Evolutionary conservation across 108 stramenopile species (phyloP), one percentile per base, ranked within the genome.

Genomic region (Chaetoceros muelleri): DNA sequence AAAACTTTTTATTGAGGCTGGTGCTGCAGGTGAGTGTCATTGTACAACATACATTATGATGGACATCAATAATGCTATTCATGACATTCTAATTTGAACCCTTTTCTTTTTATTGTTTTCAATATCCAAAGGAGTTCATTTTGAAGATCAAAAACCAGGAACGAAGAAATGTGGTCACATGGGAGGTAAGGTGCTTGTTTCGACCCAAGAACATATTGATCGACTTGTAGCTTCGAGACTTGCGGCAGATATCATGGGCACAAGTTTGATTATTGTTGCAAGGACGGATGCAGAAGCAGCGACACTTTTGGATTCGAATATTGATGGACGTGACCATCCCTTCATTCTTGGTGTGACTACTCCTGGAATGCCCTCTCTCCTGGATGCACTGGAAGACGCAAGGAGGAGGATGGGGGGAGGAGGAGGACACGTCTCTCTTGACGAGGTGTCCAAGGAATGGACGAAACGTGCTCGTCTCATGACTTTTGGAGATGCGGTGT

Each of bases 161-260:
- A 95, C 95, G 2, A 97, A 97, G 74, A 97, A 97, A 69, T 97
- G 96, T 58, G 96, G 96, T 3, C 96, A 97, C 72, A 90, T 95
- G 84, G 68, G 69, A 28, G 93, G 93, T 2, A 95, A 95, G 56
- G 96, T 97, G 5, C 72, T 97, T 8, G 95, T 96, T 23, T 71
- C 84, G 49, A 93, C 93, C 2, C 95, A 94, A 62, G 96, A 97
- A 72, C 96, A 97, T 60, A 75, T 84, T 61, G 94, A 96, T 73
- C 85, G 96, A 2, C 69, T 97, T 44, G 82, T 86, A 5, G 96
- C 94, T 24, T 90, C 94, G 17, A 80, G 96, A 24, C 65, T 97
- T 44, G 93, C 94, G 40, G 76, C 79, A 21, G 96, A 96, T 72
- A 81, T 96, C 57, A 68, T 96, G 54, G 95, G 95, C 21, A 71